phyloP scores from a whole-genome alignment of 306 rosid genomes.

The Casuarina equisetifolia region DNA sequence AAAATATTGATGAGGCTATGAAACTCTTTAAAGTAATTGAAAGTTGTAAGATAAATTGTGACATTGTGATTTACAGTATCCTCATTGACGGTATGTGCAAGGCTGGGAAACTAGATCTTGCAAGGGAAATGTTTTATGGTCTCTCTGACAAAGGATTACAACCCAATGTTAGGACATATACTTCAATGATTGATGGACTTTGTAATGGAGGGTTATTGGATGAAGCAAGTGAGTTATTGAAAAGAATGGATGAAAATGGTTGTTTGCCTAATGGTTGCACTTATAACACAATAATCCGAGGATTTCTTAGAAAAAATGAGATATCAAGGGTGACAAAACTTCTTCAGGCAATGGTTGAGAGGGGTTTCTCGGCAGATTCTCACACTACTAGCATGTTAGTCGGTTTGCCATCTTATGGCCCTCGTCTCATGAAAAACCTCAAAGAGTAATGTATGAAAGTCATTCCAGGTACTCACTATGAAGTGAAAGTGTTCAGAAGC shows the following conservation, averaged over 20 bases:
- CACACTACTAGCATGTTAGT: neutral
- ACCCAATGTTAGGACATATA: slow-evolving; percentile 25
- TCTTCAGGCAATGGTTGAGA: neutral
- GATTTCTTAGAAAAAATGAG: slow-evolving; percentile 1
- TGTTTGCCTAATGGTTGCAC: neutral
- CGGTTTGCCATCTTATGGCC: neutral
- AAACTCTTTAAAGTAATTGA: neutral
- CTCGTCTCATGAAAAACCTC: neutral
- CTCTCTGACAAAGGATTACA: slow-evolving; percentile 24
- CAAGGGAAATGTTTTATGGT: neutral
- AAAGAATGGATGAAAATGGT: neutral
- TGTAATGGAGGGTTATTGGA: slow-evolving; percentile 30
- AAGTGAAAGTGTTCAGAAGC: neutral
- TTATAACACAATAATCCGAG: neutral
- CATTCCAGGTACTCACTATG: neutral
- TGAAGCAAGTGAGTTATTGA: slow-evolving; percentile 13
- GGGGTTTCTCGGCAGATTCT: neutral
- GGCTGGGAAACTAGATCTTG: slow-evolving; percentile 4
- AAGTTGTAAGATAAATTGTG: neutral
- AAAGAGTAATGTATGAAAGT: neutral
- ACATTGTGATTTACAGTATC: slow-evolving; percentile 4
- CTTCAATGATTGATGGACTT: slow-evolving; percentile 39
- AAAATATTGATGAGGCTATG: neutral
- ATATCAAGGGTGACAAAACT: neutral
- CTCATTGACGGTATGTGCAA: slow-evolving; percentile 20